phyloP scores from a whole-genome alignment of 345 rosid genomes.

The Erysimum cheiranthoides region DNA sequence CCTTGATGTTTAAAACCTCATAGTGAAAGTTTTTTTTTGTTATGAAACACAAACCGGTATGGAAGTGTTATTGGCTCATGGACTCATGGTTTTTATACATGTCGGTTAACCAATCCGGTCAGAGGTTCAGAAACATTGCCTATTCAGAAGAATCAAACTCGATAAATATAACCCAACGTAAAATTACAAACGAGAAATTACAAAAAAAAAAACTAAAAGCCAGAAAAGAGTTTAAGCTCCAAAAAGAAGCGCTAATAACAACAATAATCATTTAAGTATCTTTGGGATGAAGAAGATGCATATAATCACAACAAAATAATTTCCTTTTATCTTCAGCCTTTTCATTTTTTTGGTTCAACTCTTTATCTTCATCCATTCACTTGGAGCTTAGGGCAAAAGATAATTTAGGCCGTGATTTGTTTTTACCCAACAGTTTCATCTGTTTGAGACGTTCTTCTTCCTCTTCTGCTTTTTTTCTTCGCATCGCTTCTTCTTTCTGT shows the following conservation, averaged over 20 bases:
- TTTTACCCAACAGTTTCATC: slow-evolving; percentile 95
- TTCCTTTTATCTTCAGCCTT: no score
- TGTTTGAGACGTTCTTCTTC: slow-evolving; percentile 88
- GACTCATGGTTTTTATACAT: neutral
- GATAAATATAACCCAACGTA: neutral
- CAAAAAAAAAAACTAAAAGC: neutral
- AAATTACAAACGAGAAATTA: slow-evolving; percentile 25
- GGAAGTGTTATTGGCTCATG: neutral
- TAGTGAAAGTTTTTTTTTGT: slow-evolving; percentile 7
- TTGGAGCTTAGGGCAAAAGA: slow-evolving; percentile 90
- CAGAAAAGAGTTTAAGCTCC: neutral
- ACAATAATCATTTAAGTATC: slow-evolving; percentile 21
- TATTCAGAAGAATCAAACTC: slow-evolving; percentile 12
- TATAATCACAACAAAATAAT: neutral
- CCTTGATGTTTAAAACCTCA: slow-evolving; percentile 25
- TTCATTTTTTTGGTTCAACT: no score
- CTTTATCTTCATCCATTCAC: slow-evolving; percentile 45
- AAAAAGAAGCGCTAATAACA: neutral
- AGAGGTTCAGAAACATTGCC: neutral
- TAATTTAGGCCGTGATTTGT: slow-evolving; percentile 90
- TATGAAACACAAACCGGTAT: neutral
- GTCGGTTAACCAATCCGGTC: neutral
- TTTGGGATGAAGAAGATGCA: slow-evolving; percentile 6
- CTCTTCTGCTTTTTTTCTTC: slow-evolving; percentile 87
- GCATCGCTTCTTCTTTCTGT: slow-evolving; percentile 82